Evolutionary conservation across 805 yeast species (phyloP), one percentile per base, ranked within the genome.

Genomic region (Saturnispora dispora): DNA sequence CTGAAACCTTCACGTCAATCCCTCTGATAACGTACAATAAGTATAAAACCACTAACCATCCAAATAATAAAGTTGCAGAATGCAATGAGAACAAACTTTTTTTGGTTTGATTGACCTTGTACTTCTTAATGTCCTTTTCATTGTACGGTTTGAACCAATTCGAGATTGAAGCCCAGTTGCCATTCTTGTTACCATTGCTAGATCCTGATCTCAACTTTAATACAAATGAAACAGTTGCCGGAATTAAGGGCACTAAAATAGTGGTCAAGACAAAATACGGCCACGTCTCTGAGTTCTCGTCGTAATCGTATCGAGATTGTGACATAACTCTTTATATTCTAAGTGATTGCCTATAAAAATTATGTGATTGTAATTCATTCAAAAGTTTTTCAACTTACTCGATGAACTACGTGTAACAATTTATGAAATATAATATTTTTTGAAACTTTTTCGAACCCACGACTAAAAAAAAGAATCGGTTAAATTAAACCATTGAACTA

Each of bases 221-320:
- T 39, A 63, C 50, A 18, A 62, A 54, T 7, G 65, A 59, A 27
- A 71, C 50, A 6, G 71, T 65, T 3, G 60, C 50, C 6, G 96
- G 96, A 39, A 88, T 64, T 53, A 87, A 72, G 18, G 81, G 77
- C 53, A 85, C 78, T 25, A 85, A 71, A 48, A 85, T 68, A 47
- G 87, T 69, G 3, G 96, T 89, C 62, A 86, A 66, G 48, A 85
- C 78, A 62, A 90, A 90, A 65, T 83, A 88, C 40, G 97, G 97
- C 96, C 96, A 89, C 2, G 93, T 88, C 60, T 87, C 93, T 47
- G 90, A 82, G 55, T 81, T 80, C 65, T 89, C 96, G 70, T 89
- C 97, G 66, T 89, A 89, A 41, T 82, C 80, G 67, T 85, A 85
- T 60, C 83, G 68, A 46, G 80, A 67, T 58, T 75, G 76, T 50